These are phyloP conservation scores for Xylaria nigripes DNA, from an alignment of 495 filamentous ascomycete genomes.

Conservation along the genomic window DNA sequence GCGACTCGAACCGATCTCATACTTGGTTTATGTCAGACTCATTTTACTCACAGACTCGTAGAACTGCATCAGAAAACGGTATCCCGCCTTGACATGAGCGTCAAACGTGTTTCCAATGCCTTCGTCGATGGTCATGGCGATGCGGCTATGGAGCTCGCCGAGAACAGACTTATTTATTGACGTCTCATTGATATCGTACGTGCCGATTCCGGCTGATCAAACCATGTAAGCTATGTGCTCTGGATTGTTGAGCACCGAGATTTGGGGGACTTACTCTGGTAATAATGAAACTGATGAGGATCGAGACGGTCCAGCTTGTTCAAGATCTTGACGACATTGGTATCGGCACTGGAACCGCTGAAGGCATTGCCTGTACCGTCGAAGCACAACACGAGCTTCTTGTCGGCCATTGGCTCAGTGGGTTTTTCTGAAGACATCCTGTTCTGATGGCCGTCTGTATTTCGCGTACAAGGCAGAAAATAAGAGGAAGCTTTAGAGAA, in stretches of 20 bases:
- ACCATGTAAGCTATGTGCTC: background rate
- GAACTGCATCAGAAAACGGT: constrained; percentile 41
- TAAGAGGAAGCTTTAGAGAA: background rate
- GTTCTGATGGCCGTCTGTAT: background rate
- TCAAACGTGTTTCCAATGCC: constrained; percentile 37
- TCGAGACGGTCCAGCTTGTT: constrained; percentile 30
- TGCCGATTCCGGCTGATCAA: constrained; percentile 30
- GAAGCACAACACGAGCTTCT: constrained; percentile 37
- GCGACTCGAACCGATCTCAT: background rate
- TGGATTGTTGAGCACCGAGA: background rate
- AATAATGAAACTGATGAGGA: constrained; percentile 31
- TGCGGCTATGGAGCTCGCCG: constrained; percentile 15
- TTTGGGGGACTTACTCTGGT: constrained; percentile 20
- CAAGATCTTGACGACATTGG: constrained; percentile 39
- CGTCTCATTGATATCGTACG: constrained; percentile 24
- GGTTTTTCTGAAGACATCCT: background rate
- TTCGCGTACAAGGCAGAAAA: background rate
- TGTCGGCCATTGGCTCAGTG: constrained; percentile 7
- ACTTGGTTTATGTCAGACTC: background rate
- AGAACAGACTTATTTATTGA: constrained; percentile 20
- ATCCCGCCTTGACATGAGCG: constrained; percentile 39
- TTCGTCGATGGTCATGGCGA: constrained; percentile 27
- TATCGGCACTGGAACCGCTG: constrained; percentile 31
- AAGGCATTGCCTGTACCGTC: constrained; percentile 41
- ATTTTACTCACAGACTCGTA: constrained; percentile 19